Evolutionary conservation across 768 basidiomycete species (phyloP).

Genomic region (Lactarius evosmus): DNA sequence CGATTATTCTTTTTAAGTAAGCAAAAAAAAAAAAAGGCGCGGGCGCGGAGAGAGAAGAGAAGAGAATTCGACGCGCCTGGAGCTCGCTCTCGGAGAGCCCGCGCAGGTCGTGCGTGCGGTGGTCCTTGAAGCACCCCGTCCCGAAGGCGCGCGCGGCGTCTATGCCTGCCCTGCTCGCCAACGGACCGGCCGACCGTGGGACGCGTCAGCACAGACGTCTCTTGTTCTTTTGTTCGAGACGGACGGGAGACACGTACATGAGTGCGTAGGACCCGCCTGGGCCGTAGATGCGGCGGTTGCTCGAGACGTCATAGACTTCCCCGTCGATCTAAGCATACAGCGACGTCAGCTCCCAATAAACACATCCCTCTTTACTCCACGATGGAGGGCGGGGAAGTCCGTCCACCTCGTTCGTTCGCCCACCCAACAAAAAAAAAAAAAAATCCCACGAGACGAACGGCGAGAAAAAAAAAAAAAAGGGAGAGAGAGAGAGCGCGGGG

Average conservation of each 20-base stretch:
- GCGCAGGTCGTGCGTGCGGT: conserved; percentile 88
- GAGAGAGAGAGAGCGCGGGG: too few species aligned
- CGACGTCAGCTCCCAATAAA: too few species aligned
- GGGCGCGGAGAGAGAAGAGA: background rate
- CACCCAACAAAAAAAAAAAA: too few species aligned
- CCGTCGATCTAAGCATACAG: conserved; percentile 94
- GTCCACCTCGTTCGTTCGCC: too few species aligned
- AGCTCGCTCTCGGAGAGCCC: conserved; percentile 72
- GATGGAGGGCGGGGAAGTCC: too few species aligned
- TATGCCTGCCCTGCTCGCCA: conserved; percentile 62
- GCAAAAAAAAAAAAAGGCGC: background rate
- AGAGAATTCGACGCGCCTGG: conserved; percentile 45
- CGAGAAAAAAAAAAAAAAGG: too few species aligned
- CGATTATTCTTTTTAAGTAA: background rate
- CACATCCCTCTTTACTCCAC: too few species aligned
- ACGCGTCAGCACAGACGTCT: background rate
- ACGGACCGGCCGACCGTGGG: too few species aligned
- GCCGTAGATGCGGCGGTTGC: conserved; percentile 72
- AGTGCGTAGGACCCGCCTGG: conserved; percentile 82
- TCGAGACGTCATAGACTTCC: conserved; percentile 90
- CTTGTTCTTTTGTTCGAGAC: too few species aligned
- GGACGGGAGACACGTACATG: conserved; percentile 46
- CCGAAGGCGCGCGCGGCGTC: conserved; percentile 93
- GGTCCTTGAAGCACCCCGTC: conserved; percentile 89
- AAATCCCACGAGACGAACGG: too few species aligned